These are phyloP conservation scores for Vickermania ingenoplastis DNA, from an alignment of 208 protist genomes.

Conservation along the genomic window DNA sequence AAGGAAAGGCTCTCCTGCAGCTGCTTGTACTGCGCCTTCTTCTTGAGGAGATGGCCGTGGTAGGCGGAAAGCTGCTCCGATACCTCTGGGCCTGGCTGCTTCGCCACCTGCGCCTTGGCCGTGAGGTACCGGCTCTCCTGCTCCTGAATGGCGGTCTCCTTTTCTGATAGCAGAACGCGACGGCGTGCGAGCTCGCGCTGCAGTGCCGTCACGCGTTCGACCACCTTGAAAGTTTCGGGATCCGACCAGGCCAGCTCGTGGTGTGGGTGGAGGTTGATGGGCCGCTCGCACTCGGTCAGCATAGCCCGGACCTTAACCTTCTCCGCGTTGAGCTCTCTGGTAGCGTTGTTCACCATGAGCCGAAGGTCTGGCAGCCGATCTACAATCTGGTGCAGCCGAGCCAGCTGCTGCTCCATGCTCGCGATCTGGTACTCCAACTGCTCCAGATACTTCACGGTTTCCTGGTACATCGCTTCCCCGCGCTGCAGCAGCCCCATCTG, in stretches of 20 bases:
- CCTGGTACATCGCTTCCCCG: constrained; percentile 90
- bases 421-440: constrained; percentile 52
- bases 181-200: constrained; percentile 95
- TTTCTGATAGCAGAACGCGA: constrained; percentile 88
- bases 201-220: constrained; percentile 91
- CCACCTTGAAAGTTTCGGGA: constrained; percentile 89
- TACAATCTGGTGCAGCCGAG: constrained; percentile 34
- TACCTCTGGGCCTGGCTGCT: constrained; percentile 94
- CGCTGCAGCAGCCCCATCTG: constrained; percentile 90
- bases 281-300: constrained; percentile 90
- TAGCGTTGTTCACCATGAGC: constrained; percentile 50
- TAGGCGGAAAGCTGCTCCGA: constrained; percentile 93
- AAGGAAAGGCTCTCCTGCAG: constrained; percentile 70
- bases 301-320: constrained; percentile 84
- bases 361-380: constrained; percentile 48
- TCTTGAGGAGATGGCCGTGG: constrained; percentile 88
- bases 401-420: constrained; percentile 38
- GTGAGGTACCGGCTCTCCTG: constrained; percentile 91
- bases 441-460: constrained; percentile 54
- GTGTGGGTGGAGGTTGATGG: constrained; percentile 96
- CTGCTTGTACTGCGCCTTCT: constrained; percentile 87
- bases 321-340: constrained; percentile 58
- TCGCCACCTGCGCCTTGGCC: constrained; percentile 87
- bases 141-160: constrained; percentile 84
- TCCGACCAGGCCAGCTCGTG: constrained; percentile 92